Base-by-base conservation (phyloP, 805 yeast genomes). In the Maudiozyma serrabonitensis region DNA sequence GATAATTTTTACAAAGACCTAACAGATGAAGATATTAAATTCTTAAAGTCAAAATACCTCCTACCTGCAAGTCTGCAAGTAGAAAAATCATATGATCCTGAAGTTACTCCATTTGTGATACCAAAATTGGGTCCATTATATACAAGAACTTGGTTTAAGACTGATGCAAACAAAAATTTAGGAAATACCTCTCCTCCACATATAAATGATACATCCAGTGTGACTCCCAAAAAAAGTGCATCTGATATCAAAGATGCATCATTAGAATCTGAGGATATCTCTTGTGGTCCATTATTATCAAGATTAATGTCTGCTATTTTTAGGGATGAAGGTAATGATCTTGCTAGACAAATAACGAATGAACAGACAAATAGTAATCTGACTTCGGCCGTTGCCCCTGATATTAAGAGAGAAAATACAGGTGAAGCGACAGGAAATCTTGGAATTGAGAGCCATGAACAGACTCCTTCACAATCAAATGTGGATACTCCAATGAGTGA, bases 241-340 rank as follows among this genome's bases (percentile, higher is more conserved):
- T 80, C 76, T 21, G 74, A 72, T 26, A 46, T 64, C 11, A 57
- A 67, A 26, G 95, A 85, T 58, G 81, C 78, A 4, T 64, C 69
- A 1, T 65, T 90, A 49, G 91, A 86, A 54, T 75, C 83, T 0
- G 91, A 86, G 50, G 80, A 78, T 21, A 72, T 91, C 1, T 83
- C 95, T 0, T 84, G 95, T 63, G 99, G 99, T 0, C 98, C 99
- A 1, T 72, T 91, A 35, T 83, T 95, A 0, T 82, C 90, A 23
- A 75, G 99, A 51, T 71, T 91, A 43, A 64, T 91, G 47, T 79
- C 95, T 5, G 98, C 97, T 0, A 73, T 91, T 11, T 69, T 89
- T 18, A 58, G 53, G 43, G 64, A 61, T 40, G 67, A 58, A 32
- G 44, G 53, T 21, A 52, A 52, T 31, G 54, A 51, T 18, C 23